Evolutionary conservation across 202 grass and related monocot genomes (phyloP).

Genomic region (Schoenoplectus triqueter): DNA sequence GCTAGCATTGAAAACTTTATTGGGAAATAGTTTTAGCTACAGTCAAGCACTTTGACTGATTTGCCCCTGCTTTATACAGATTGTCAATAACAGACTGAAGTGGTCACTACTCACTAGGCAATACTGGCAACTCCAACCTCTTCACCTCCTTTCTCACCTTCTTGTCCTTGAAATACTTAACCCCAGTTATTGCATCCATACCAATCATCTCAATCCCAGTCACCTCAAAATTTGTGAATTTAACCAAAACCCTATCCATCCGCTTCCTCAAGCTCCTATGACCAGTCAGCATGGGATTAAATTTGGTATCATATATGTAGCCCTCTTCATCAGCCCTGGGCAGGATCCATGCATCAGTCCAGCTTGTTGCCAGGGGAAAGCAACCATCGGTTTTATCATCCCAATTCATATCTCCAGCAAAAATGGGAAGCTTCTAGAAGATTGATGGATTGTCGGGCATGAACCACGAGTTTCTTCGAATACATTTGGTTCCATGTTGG

Average conservation of each 20-base stretch:
- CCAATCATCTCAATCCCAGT: constrained; percentile 82
- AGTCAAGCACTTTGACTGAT: neutral
- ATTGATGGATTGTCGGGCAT: constrained; percentile 62
- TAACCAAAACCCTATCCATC: constrained; percentile 72
- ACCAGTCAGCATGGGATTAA: constrained; percentile 64
- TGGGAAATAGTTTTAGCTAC: neutral
- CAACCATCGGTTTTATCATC: constrained; percentile 71
- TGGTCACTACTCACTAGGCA: constrained; percentile 85
- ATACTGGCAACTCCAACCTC: constrained; percentile 60
- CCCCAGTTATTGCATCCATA: constrained; percentile 59
- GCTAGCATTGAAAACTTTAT: neutral
- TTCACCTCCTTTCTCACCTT: constrained; percentile 49
- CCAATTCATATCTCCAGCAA: constrained; percentile 95
- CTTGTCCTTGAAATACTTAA: constrained; percentile 72
- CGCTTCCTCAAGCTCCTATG: constrained; percentile 80
- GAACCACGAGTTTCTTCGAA: constrained; percentile 51
- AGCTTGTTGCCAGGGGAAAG: constrained; percentile 64
- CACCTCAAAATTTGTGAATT: constrained; percentile 61
- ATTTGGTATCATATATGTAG: constrained; percentile 81
- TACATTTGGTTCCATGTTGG: constrained; percentile 88
- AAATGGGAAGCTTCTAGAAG: constrained; percentile 58
- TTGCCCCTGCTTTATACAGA: constrained; percentile 30
- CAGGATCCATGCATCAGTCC: constrained; percentile 70
- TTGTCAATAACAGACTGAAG: constrained; percentile 71
- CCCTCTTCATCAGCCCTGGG: constrained; percentile 65